Evolutionary conservation across 331 rosid species (phyloP).

Genomic region (Telfairia occidentalis): DNA sequence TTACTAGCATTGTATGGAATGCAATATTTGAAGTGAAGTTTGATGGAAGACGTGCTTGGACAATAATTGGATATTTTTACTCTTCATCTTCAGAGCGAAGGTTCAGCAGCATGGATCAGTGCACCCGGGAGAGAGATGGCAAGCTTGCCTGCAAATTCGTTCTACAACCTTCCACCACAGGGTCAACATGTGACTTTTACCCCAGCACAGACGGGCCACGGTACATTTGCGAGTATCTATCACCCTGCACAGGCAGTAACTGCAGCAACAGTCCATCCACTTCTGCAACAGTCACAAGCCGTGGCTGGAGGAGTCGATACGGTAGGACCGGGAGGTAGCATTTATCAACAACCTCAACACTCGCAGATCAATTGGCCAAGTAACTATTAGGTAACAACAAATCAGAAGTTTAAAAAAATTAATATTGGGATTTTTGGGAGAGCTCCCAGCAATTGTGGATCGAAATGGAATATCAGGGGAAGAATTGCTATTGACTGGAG

Average conservation of each 20-base stretch:
- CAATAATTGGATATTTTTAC: conserved; percentile 7
- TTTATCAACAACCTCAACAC: conserved; percentile 90
- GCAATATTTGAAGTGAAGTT: conserved; percentile 5
- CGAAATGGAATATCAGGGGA: background rate
- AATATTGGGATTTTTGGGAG: conserved; percentile 19
- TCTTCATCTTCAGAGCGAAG: conserved; percentile 60
- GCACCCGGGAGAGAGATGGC: conserved; percentile 85
- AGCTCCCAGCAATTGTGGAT: conserved; percentile 25
- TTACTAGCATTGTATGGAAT: background rate
- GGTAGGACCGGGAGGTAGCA: conserved; percentile 86
- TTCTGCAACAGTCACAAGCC: conserved; percentile 88
- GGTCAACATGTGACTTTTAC: conserved; percentile 75
- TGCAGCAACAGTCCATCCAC: conserved; percentile 69
- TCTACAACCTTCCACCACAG: conserved; percentile 82
- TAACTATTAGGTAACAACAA: conserved; percentile 43
- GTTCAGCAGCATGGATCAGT: conserved; percentile 86
- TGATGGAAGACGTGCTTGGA: background rate
- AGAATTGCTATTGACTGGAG: conserved; percentile 9
- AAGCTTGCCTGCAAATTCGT: conserved; percentile 65
- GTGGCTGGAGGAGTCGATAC: conserved; percentile 89
- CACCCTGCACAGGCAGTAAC: conserved; percentile 88
- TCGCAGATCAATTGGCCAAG: conserved; percentile 87
- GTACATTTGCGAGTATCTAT: conserved; percentile 69
- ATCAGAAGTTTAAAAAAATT: conserved; percentile 18
- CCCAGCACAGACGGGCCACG: conserved; percentile 86